A percentile compares a stretch with the other conserved stretches of the same genome.
Evolutionary conservation across 202 grass and related monocot species (phyloP).

Genomic region (Digitaria exilis): DNA sequence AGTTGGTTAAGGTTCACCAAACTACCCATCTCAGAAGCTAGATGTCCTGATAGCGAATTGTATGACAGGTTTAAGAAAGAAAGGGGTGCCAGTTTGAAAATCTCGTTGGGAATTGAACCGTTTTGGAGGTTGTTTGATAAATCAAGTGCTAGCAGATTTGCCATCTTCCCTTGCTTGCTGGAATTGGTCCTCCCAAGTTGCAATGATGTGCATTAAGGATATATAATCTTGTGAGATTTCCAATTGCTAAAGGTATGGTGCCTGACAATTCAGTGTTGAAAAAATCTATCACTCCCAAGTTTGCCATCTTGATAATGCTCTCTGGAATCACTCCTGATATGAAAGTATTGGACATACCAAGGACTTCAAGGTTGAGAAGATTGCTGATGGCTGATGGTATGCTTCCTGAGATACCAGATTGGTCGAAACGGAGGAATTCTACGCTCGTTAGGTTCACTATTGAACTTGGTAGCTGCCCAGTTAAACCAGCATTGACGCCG

Average conservation of each 20-base stretch:
- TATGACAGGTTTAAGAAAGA: not conserved
- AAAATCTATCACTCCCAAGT: not conserved
- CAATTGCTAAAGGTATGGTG: constrained; percentile 4
- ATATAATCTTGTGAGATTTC: constrained; percentile 21
- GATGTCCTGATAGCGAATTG: constrained; percentile 13
- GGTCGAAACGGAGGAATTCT: not conserved
- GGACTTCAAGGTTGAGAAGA: not conserved
- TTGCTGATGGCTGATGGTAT: constrained; percentile 12
- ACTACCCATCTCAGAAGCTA: constrained; percentile 7
- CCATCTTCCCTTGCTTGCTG: not conserved
- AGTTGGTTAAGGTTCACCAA: not conserved
- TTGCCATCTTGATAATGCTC: constrained; percentile 13
- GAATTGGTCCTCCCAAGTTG: constrained; percentile 28
- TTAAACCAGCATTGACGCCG: not conserved
- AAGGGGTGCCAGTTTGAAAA: not conserved
- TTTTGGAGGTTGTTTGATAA: not conserved
- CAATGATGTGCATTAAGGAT: not conserved
- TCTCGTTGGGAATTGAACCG: not conserved
- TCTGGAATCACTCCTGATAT: constrained; percentile 24
- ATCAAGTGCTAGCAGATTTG: not conserved
- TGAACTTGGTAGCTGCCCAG: constrained; percentile 5
- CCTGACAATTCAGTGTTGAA: constrained; percentile 18
- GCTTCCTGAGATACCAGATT: not conserved
- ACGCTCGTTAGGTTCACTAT: not conserved
- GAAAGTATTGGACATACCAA: not conserved